Evolutionary conservation across 225 moss, liverwort and hornwort species (phyloP).

Genomic region (Bryum argenteum): DNA sequence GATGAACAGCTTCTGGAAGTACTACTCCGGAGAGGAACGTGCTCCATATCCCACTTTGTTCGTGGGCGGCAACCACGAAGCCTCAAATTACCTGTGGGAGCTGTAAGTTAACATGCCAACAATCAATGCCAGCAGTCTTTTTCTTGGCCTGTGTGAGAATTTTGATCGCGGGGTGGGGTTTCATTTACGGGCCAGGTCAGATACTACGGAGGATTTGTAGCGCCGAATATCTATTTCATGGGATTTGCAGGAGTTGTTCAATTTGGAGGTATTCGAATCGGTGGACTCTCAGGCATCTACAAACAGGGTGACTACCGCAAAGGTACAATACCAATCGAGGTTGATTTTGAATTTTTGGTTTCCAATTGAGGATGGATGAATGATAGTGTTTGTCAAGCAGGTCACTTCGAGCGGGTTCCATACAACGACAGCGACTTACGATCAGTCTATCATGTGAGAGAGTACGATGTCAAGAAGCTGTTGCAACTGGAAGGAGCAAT

Average conservation of each 20-base stretch:
- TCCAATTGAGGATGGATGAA: constrained; percentile 16
- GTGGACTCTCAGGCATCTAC: constrained; percentile 92
- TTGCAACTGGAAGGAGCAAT: constrained; percentile 69
- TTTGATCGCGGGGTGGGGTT: constrained; percentile 44
- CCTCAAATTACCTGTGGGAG: constrained; percentile 73
- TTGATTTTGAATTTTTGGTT: neutral
- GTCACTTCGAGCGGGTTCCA: constrained; percentile 86
- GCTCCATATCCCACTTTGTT: constrained; percentile 95
- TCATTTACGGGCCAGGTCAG: constrained; percentile 59
- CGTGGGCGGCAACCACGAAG: constrained; percentile 97
- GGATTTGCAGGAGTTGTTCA: constrained; percentile 90
- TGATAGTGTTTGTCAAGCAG: constrained; percentile 44
- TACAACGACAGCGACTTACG: constrained; percentile 67
- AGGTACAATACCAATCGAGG: constrained; percentile 33
- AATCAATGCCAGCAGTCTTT: neutral
- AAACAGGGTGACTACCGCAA: constrained; percentile 72
- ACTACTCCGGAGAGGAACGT: constrained; percentile 76
- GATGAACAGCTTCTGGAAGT: constrained; percentile 98
- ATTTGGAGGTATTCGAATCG: constrained; percentile 87
- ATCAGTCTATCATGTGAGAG: constrained; percentile 88
- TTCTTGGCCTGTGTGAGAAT: no score
- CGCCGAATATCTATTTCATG: constrained; percentile 85
- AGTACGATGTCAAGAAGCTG: constrained; percentile 88
- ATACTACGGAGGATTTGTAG: constrained; percentile 94
- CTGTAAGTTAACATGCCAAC: constrained; percentile 27